Conservation (phyloP, 495 filamentous ascomycete species). For the Sabuloglossum arenarium region DNA sequence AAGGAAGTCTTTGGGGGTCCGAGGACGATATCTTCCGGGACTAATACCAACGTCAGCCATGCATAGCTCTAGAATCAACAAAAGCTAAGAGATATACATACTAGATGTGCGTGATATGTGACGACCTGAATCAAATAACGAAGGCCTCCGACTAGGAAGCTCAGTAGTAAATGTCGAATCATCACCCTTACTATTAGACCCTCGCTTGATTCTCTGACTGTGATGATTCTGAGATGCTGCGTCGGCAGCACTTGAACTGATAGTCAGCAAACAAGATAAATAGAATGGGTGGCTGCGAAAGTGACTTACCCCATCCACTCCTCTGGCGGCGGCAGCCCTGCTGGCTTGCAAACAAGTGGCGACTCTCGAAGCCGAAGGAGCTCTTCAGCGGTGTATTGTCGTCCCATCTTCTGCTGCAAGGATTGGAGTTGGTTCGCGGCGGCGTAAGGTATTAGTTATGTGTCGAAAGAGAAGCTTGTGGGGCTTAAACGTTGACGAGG, state of each 20-base stretch:
- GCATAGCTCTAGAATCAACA: neutral
- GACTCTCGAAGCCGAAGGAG: constrained; percentile 60
- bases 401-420: constrained; percentile 21
- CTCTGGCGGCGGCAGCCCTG: constrained; percentile 63
- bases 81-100: constrained; percentile 20
- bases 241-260: constrained; percentile 8
- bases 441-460: neutral
- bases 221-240: constrained; percentile 1
- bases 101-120: constrained; percentile 41
- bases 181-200: constrained; percentile 5
- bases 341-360: constrained; percentile 65
- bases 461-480: neutral
- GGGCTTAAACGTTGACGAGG: neutral
- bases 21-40: constrained; percentile 65
- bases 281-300: neutral
- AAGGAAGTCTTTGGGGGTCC: constrained; percentile 77
- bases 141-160: constrained; percentile 29
- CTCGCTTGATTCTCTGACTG: constrained; percentile 7
- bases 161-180: constrained; percentile 1
- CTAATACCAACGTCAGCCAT: constrained; percentile 12
- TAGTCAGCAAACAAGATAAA: neutral
- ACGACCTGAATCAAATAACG: constrained; percentile 33
- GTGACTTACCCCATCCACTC: constrained; percentile 92
- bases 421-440: neutral
- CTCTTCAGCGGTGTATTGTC: constrained; percentile 61